Conservation (phyloP, 371 early-diverging fungal genomes). For the Mortierella sp. region DNA sequence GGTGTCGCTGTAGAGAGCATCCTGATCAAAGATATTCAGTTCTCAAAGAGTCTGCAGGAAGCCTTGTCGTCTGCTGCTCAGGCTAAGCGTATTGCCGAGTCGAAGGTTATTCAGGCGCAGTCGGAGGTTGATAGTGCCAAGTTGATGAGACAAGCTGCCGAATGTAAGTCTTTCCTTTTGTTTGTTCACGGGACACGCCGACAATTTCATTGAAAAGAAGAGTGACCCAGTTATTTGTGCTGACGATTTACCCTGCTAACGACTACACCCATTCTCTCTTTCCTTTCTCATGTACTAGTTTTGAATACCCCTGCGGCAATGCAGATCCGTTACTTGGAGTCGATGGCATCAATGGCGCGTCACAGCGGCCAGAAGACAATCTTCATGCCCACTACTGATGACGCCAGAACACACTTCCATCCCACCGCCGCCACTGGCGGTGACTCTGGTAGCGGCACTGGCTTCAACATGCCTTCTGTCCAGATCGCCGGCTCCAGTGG, state of each 20-base stretch:
- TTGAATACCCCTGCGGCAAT: conserved; percentile 51
- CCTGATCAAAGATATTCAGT: conserved; percentile 89
- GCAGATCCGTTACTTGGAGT: conserved; percentile 94
- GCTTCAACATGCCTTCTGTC: conserved; percentile 18
- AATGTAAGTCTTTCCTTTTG: conserved; percentile 68
- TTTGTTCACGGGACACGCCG: background rate
- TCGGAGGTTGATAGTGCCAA: conserved; percentile 95
- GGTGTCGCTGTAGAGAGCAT: conserved; percentile 86
- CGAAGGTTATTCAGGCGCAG: conserved; percentile 90
- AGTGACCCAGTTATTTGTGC: background rate
- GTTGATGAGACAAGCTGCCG: conserved; percentile 93
- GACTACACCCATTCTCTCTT: background rate
- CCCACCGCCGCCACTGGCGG: background rate
- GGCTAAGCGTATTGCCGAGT: conserved; percentile 89
- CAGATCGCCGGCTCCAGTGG: conserved; percentile 24
- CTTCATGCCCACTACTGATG: conserved; percentile 69
- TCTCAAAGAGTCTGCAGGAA: conserved; percentile 84
- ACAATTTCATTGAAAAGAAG: background rate
- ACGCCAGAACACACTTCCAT: conserved; percentile 32
- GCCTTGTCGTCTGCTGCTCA: conserved; percentile 93
- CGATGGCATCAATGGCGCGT: conserved; percentile 80
- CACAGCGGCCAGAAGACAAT: conserved; percentile 75
- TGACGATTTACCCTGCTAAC: background rate
- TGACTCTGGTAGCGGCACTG: background rate
- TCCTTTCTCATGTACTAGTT: conserved; percentile 12